Conservation (phyloP, 306 rosid species). For the Gastrolobium villosum region DNA sequence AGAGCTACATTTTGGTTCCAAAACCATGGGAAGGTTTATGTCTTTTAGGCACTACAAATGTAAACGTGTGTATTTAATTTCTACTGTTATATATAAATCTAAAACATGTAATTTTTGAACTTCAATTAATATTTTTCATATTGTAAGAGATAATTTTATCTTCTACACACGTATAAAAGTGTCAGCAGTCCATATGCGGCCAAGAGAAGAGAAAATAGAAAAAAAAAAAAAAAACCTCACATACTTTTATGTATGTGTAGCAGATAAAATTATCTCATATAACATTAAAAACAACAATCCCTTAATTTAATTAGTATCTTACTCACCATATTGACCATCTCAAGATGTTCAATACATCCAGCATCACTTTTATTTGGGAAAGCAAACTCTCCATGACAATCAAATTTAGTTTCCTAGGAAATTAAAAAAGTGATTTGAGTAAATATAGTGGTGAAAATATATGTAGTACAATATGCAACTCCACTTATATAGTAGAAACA, state of each 20-base stretch:
- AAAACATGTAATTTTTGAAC: not conserved
- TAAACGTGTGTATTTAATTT: not conserved
- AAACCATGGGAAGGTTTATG: slow-evolving; percentile 13
- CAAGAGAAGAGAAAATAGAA: too few species aligned
- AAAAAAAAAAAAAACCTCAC: too few species aligned
- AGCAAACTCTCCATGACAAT: slow-evolving; percentile 29
- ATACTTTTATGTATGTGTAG: too few species aligned
- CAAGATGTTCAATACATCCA: slow-evolving; percentile 16
- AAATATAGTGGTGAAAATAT: too few species aligned
- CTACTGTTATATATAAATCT: not conserved
- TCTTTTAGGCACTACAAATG: slow-evolving; percentile 44
- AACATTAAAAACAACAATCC: too few species aligned
- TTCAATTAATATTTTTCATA: too few species aligned
- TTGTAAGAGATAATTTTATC: too few species aligned
- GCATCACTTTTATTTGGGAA: slow-evolving; percentile 2
- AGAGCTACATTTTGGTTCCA: slow-evolving; percentile 17
- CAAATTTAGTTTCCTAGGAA: not conserved
- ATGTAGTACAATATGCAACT: not conserved
- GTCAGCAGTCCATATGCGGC: too few species aligned
- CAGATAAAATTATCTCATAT: too few species aligned
- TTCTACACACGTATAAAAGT: too few species aligned
- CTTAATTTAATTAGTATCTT: not conserved
- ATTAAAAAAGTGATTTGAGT: not conserved
- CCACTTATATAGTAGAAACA: not conserved
- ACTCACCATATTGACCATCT: slow-evolving; percentile 26